Base-by-base conservation (phyloP, 305 asterid genomes). In the Fraxinus greggii region DNA sequence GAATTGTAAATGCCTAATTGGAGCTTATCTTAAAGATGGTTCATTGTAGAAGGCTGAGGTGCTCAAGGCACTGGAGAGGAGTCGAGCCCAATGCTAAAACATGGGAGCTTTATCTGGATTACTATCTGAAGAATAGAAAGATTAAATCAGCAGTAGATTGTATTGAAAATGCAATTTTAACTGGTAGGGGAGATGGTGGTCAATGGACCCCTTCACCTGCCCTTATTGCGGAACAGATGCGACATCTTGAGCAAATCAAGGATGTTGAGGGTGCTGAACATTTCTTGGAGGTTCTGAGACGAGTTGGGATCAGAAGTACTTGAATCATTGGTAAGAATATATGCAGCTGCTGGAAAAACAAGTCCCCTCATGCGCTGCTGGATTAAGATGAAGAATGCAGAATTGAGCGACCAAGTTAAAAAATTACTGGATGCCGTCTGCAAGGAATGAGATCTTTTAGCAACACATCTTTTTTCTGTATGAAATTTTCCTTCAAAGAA, bases 371-470 rank as follows among this genome's bases (percentile, higher is more conserved):
- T 93, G 91, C 89, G 88, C 36, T 91, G 90, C 38, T 79, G 95
- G 87, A 77, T 92, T 82, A 94, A 92, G 88, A 94, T 95, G 99
- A 98, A 94, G 90, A 91, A 89, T 38, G 90, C 90, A 42, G 93
- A 92, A 83, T 86, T 95, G 82, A 92, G 93, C 3, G 95, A 89
- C 78, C 94, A 90, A 84, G 95, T 93, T 80, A 86, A 86, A 42
- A 89, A 80, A 73, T 85, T 95, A 78, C 89, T 95, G 35, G 89
- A 91, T 82, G 91, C 82, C n/a, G 86, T 91, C 31, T 86, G 90
- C 8, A 83, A 69, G 29, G 93, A 91, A 86, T 93, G 91, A 89
- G 84, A 70, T 72, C 9, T 2, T 23, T 82, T 29, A 1, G 19
- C 38, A 31, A 67, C 2, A 3, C 35, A 36, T 29, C 35, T 8